Evolutionary conservation across 352 stramenopile genomes (phyloP).

Genomic region (Peronospora belbahrii): DNA sequence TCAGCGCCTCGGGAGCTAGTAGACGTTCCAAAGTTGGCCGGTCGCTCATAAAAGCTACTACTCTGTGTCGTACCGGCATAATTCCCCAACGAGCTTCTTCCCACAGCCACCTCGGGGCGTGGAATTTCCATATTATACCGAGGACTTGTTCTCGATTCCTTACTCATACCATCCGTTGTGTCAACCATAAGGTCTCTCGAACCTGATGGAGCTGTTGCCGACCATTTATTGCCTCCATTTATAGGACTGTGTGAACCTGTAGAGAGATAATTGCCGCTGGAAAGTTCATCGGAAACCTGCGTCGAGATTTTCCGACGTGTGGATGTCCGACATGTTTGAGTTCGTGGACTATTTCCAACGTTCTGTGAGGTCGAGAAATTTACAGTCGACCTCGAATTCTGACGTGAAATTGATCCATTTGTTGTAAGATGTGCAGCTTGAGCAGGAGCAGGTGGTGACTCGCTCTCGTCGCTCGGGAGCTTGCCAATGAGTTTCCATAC

Average conservation of each 20-base stretch:
- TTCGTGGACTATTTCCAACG: slow-evolving; percentile 6
- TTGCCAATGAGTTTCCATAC: slow-evolving; percentile 78
- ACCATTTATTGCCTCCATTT: slow-evolving; percentile 2
- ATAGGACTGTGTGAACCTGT: not conserved
- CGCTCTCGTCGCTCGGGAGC: slow-evolving; percentile 26
- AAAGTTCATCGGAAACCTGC: slow-evolving; percentile 7
- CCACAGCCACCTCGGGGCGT: slow-evolving; percentile 25
- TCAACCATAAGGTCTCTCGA: slow-evolving; percentile 13
- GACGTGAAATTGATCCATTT: slow-evolving; percentile 8
- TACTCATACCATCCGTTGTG: slow-evolving; percentile 1
- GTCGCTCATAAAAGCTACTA: slow-evolving; percentile 30
- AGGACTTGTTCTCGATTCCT: slow-evolving; percentile 15
- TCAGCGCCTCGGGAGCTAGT: slow-evolving; percentile 25
- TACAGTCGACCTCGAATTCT: slow-evolving; percentile 1
- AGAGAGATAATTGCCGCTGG: slow-evolving; percentile 11
- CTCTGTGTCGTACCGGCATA: slow-evolving; percentile 23
- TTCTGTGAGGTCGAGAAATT: slow-evolving; percentile 16
- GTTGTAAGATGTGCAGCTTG: not conserved
- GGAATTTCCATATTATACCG: slow-evolving; percentile 60
- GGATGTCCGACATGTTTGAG: not conserved
- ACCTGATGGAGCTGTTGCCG: slow-evolving; percentile 11
- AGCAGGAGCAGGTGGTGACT: slow-evolving; percentile 8
- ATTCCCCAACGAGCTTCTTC: slow-evolving; percentile 36
- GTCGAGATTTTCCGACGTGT: slow-evolving; percentile 14
- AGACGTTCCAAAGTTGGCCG: slow-evolving; percentile 18